Evolutionary conservation across 2,329 filamentous ascomycete genomes (phyloP).

Genomic region (Akanthomyces uredinophilus): DNA sequence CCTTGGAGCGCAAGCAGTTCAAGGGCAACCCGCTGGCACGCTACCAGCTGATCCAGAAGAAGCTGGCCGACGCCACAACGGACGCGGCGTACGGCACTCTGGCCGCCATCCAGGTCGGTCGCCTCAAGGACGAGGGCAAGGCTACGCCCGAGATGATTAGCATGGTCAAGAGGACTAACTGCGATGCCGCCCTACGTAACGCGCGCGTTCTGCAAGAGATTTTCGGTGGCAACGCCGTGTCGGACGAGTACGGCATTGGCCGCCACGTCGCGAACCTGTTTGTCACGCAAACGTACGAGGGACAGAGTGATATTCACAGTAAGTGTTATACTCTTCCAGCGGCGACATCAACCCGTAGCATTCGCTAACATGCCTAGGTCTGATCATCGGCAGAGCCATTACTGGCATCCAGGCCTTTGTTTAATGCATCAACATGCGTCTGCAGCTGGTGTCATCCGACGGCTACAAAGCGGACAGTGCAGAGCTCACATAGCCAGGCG

Average conservation of each 20-base stretch:
- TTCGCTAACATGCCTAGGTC: slow-evolving; percentile 41
- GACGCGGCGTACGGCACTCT: slow-evolving; percentile 90
- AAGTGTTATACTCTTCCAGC: slow-evolving; percentile 37
- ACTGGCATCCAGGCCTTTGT: slow-evolving; percentile 77
- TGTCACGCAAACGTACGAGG: slow-evolving; percentile 97
- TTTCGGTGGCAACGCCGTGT: slow-evolving; percentile 96
- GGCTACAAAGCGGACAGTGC: background rate
- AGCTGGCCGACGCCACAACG: slow-evolving; percentile 85
- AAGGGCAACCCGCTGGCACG: slow-evolving; percentile 90
- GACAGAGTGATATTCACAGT: slow-evolving; percentile 97
- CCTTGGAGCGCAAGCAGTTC: slow-evolving; percentile 93
- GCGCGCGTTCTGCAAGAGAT: slow-evolving; percentile 83
- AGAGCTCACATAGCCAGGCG: background rate
- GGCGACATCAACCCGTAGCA: background rate
- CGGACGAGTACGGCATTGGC: slow-evolving; percentile 93
- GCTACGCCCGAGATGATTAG: slow-evolving; percentile 91
- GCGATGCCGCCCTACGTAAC: slow-evolving; percentile 78
- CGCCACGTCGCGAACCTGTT: slow-evolving; percentile 94
- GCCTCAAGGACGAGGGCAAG: slow-evolving; percentile 88
- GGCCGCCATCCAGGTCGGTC: slow-evolving; percentile 82
- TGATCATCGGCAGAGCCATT: slow-evolving; percentile 64
- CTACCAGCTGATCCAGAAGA: slow-evolving; percentile 97
- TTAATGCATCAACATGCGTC: slow-evolving; percentile 31
- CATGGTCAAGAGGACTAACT: slow-evolving; percentile 97
- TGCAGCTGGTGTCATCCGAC: background rate